Evolutionary conservation across 2,329 filamentous ascomycete species (phyloP), one percentile per base, ranked within the genome.

Genomic region (Cordyceps cicadae): DNA sequence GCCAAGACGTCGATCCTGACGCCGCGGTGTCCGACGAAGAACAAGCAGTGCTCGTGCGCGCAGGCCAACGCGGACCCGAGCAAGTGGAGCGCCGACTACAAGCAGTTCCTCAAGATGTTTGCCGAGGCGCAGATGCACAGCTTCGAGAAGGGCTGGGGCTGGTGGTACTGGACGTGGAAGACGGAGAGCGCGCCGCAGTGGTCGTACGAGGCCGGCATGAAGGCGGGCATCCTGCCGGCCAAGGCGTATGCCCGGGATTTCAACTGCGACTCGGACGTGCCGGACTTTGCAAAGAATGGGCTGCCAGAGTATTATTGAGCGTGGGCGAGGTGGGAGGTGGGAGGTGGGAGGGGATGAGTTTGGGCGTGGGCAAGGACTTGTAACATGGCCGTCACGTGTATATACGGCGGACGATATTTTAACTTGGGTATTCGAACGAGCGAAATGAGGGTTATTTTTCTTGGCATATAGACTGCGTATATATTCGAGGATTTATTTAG

Each of bases 131-230:
- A 99, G 77, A 99, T 99, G 90, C 81, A 87, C 67, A 90, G 87
- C 62, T 99, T 97, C 70, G 93, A 97, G 74, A 86, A 87, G 64
- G 91, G 90, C 6, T 94, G 89, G 87, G 94, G 94, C 54, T 99
- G 94, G 94, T 97, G 96, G 77, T 99, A 99, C 76, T 99, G 94
- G 94, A 97, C 92, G 39, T 96, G 94, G 93, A 85, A 92, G 75
- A 96, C 93, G 34, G 93, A 97, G 78, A 81, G 76, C 65, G 87
- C 89, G 54, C 80, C 86, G 62, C 91, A 97, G 76, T 99, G 94
- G 94, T 96, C 92, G 72, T 96, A 94, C 77, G 86, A 92, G 74
- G 80, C 86, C 64, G 92, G 91, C 0, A 77, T 92, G 64, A 81
- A 81, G 57, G 88, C 88, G 1, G 90, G 90, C 0, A 90, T 93